Base-by-base conservation (phyloP, 106 monocot genomes). In the Cymbidium sinense region DNA sequence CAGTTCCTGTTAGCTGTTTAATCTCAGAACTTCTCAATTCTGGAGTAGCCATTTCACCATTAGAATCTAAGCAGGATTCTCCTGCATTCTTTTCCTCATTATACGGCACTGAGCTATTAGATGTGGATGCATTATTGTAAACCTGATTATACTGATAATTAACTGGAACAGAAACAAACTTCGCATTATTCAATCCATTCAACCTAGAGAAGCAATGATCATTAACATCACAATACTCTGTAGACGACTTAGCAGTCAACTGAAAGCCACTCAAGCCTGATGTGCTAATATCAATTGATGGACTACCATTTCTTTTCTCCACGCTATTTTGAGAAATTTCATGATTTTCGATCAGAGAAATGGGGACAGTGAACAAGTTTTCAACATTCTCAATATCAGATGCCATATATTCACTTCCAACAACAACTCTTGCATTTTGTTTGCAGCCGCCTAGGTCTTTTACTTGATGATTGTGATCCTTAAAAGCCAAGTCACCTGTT, bases 331-430 rank as follows among this genome's bases (percentile, higher is more conserved):
- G 87, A 50, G 85, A 73, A 70, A 80, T 81, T 33, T 76, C 77
- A 76, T 78, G 76, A 50, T 50, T 52, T 83, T 87, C 87, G 72
- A 76, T 77, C 85, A 80, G 23, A 12, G 75, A 17, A 65, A 87
- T 71, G 11, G 84, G 84, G 37, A 87, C 74, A 50, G 73, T 83
- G 58, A 79, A 54, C 70, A 88, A 77, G 23, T 33, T 75, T 17
- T 72, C 41, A 55, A 20, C 28, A 70, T 74, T 50, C 1, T 62
- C 50, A 39, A 41, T 41, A 41, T 7, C 41, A 41, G 41, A 9
- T 41, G 41, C 41, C 6, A 41, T 9, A 41, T 41, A 41, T 47
- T 47, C 47, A 47, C 47, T 47, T 47, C 13, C 13, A 47, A 11
- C 47, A 41, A 19, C 44, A 34, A 55, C 13, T 33, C 27, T 75